Base-by-base conservation (phyloP, 805 yeast genomes). In the Cyberlindnera saturnus region DNA sequence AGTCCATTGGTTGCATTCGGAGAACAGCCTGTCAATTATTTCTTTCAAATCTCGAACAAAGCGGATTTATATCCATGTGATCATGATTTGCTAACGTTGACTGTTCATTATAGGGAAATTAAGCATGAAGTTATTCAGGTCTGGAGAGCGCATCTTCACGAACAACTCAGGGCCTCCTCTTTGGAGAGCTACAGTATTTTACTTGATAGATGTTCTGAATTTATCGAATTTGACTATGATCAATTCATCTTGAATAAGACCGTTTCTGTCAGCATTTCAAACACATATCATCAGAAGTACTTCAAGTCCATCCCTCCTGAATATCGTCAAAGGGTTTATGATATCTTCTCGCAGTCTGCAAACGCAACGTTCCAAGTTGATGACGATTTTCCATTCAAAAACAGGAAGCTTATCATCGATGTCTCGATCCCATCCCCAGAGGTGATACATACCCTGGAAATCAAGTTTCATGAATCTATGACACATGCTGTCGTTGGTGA, bases 11-110 rank as follows among this genome's bases (percentile, higher is more conserved):
- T 83, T 17, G 82, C 86, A 0, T 78, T 75, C 55, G 75, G 76
- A 6, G 89, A 82, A n/a, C 90, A 85, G 47, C 84, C 88, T 0
- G 78, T 80, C 0, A 73, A 77, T 3, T 74, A 71, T 38, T 77
- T 82, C 45, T 86, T 76, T 62, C 68, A 71, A 42, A 69, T 85
- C n/a, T 56, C 62, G 32, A 56, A 56, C 23, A 42, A 38, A 37
- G 57, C 43, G 33, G 60, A 39, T 49, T 42, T 40, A 5, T 42
- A 57, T 5, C 42, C 52, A 11, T 46, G 44, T 1, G 42, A 56
- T 5, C 49, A 62, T 2, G 77, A 74, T 32, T 52, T 62, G 11
- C 62, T 80, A 40, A 63, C 63, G 11, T 59, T 82, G 40, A 53
- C 49, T 3, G 67, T 81, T 26, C 52, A 57, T 6, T 81, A 76